Evolutionary conservation across 2,329 filamentous ascomycete species (phyloP).

Genomic region (Eutypa lata): DNA sequence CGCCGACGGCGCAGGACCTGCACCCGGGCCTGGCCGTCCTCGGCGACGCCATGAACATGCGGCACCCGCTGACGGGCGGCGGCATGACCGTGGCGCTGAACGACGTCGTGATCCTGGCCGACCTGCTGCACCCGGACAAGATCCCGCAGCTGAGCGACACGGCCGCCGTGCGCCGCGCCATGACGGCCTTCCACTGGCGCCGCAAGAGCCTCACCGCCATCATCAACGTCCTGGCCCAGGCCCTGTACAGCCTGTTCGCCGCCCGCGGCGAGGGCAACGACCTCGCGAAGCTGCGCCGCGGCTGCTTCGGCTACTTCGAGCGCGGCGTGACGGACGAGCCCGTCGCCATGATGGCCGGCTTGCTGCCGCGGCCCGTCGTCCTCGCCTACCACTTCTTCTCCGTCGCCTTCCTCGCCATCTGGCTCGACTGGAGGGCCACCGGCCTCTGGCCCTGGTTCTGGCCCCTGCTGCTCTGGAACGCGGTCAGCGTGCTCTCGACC

Average conservation of each 20-base stretch:
- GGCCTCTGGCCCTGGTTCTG: conserved; percentile 57
- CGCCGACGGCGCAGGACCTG: conserved; percentile 67
- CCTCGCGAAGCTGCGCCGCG: conserved; percentile 76
- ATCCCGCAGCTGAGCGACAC: conserved; percentile 70
- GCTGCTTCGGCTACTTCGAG: conserved; percentile 92
- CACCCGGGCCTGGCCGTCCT: conserved; percentile 74
- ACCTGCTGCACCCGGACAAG: conserved; percentile 66
- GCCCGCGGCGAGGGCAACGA: conserved; percentile 65
- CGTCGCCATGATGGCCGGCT: conserved; percentile 74
- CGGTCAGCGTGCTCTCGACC: conserved; percentile 71
- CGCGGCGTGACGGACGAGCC: conserved; percentile 73
- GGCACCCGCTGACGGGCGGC: conserved; percentile 94
- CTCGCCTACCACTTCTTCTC: conserved; percentile 93
- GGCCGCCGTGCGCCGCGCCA: conserved; percentile 61
- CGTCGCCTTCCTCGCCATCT: conserved; percentile 85
- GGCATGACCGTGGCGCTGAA: conserved; percentile 98
- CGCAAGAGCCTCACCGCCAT: conserved; percentile 80
- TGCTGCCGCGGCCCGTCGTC: conserved; percentile 72
- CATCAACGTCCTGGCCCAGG: conserved; percentile 97
- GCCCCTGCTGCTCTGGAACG: conserved; percentile 63
- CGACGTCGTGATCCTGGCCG: conserved; percentile 76
- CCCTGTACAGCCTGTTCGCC: conserved; percentile 87
- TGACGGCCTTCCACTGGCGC: conserved; percentile 79
- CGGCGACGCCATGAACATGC: conserved; percentile 98
- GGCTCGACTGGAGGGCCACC: conserved; percentile 54